Evolutionary conservation across 192 early-diverging fungal species (phyloP).

Genomic region (Helicostylum pulchrum): DNA sequence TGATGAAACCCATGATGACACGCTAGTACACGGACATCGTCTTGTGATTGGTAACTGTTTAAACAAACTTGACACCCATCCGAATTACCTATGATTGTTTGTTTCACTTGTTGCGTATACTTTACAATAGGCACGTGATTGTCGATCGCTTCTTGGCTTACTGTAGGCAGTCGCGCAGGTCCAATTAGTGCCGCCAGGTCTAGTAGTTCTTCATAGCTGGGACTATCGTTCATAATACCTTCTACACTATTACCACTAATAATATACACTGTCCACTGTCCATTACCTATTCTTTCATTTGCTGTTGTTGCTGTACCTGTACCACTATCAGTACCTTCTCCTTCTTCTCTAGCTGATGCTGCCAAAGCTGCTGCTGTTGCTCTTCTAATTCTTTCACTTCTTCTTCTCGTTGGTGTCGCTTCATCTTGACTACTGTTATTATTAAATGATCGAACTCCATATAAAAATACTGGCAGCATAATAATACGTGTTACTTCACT

Average conservation of each 20-base stretch:
- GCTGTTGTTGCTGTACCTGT: no score
- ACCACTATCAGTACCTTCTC: no score
- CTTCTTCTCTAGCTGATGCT: no score
- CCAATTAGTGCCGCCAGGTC: slow-evolving; percentile 14
- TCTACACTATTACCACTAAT: slow-evolving; percentile 17
- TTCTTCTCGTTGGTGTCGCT: not conserved
- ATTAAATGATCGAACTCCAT: not conserved
- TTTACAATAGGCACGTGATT: slow-evolving; percentile 29
- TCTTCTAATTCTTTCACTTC: not conserved
- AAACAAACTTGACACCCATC: slow-evolving; percentile 48
- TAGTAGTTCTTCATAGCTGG: slow-evolving; percentile 9
- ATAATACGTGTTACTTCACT: not conserved
- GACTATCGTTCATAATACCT: not conserved
- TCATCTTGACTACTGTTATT: not conserved
- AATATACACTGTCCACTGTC: slow-evolving; percentile 29
- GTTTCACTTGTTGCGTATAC: slow-evolving; percentile 16
- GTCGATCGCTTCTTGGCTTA: slow-evolving; percentile 45
- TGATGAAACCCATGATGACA: slow-evolving; percentile 51
- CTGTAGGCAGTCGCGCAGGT: slow-evolving; percentile 39
- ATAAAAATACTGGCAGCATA: slow-evolving; percentile 5
- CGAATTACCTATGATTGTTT: slow-evolving; percentile 3
- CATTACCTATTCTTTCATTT: not conserved
- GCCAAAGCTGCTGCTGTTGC: not conserved
- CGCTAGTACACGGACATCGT: slow-evolving; percentile 39
- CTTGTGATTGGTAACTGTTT: slow-evolving; percentile 39